A percentile compares a stretch with the other conserved stretches of the same genome.
Evolutionary conservation across 139 green algal species (phyloP).

Genomic region (Picochlorum sp.): DNA sequence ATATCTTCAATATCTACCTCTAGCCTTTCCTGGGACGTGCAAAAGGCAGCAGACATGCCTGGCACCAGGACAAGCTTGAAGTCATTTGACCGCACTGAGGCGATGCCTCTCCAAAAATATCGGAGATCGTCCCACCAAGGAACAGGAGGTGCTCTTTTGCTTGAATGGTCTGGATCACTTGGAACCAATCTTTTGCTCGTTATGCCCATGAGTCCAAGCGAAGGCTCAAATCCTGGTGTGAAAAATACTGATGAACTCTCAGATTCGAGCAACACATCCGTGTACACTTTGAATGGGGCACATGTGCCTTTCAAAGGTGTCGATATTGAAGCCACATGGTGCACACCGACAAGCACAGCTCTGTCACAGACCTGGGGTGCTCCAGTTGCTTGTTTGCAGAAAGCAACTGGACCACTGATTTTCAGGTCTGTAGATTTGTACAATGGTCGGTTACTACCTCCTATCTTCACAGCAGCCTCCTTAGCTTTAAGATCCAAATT

Average conservation of each 20-base stretch:
- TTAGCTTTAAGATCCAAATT: neutral
- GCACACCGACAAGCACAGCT: constrained; percentile 36
- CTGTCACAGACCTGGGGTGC: constrained; percentile 16
- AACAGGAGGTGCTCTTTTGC: constrained; percentile 15
- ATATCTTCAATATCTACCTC: neutral
- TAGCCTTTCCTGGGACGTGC: constrained; percentile 1
- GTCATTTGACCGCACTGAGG: neutral
- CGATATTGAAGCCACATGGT: constrained; percentile 26
- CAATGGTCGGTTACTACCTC: constrained; percentile 14
- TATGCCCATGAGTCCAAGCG: constrained; percentile 34
- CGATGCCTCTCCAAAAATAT: constrained; percentile 48
- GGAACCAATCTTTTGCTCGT: constrained; percentile 42
- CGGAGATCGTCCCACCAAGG: constrained; percentile 46
- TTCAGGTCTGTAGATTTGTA: constrained; percentile 11
- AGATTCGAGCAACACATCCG: constrained; percentile 37
- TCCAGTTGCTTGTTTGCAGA: constrained; percentile 46
- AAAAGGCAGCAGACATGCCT: neutral
- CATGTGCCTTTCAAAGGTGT: constrained; percentile 15
- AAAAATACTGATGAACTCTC: constrained; percentile 29
- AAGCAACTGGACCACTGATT: constrained; percentile 36
- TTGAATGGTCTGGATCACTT: constrained; percentile 23
- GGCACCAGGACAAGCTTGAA: constrained; percentile 5
- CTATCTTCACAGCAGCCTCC: neutral
- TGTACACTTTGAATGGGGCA: constrained; percentile 56
- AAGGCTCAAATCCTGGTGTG: constrained; percentile 44